Percentiles rank a stretch among this genome's conserved stretches.
phyloP scores from a whole-genome alignment of 2,329 filamentous ascomycete genomes.

The Nectriaceae sp. region DNA sequence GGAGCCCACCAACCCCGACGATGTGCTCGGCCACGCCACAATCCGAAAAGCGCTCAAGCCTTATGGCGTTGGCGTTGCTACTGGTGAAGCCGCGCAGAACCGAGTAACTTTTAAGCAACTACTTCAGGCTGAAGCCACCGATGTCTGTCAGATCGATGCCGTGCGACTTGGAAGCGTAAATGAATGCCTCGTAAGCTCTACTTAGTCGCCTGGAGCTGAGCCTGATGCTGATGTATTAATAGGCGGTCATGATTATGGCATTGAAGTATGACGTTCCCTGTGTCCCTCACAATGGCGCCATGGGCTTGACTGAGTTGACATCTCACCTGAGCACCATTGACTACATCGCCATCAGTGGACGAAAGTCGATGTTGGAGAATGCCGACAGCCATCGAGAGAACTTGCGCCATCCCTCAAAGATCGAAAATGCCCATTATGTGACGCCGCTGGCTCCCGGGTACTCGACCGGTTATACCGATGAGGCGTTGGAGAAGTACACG shows the following conservation, averaged over 20 bases:
- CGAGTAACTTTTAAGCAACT: slow-evolving; percentile 93
- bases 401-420: slow-evolving; percentile 25
- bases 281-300: slow-evolving; percentile 86
- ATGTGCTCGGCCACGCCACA: slow-evolving; percentile 84
- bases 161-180: slow-evolving; percentile 90
- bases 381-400: slow-evolving; percentile 59
- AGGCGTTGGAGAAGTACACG: slow-evolving; percentile 31
- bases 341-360: slow-evolving; percentile 85
- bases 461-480: slow-evolving; percentile 32
- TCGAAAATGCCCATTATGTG: slow-evolving; percentile 29
- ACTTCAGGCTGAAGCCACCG: slow-evolving; percentile 76
- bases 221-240: background rate
- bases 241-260: slow-evolving; percentile 82
- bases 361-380: slow-evolving; percentile 83
- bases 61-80: slow-evolving; percentile 79
- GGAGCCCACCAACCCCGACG: slow-evolving; percentile 88
- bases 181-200: slow-evolving; percentile 63
- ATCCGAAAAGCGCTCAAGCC: slow-evolving; percentile 78
- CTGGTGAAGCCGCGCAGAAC: slow-evolving; percentile 95
- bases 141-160: slow-evolving; percentile 87
- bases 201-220: background rate
- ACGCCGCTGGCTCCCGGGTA: slow-evolving; percentile 28
- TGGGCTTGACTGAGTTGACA: slow-evolving; percentile 90
- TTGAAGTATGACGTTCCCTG: slow-evolving; percentile 78
- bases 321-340: slow-evolving; percentile 92